Base-by-base conservation (phyloP, 192 early-diverging fungal species). In the Linnemannia zychae region DNA sequence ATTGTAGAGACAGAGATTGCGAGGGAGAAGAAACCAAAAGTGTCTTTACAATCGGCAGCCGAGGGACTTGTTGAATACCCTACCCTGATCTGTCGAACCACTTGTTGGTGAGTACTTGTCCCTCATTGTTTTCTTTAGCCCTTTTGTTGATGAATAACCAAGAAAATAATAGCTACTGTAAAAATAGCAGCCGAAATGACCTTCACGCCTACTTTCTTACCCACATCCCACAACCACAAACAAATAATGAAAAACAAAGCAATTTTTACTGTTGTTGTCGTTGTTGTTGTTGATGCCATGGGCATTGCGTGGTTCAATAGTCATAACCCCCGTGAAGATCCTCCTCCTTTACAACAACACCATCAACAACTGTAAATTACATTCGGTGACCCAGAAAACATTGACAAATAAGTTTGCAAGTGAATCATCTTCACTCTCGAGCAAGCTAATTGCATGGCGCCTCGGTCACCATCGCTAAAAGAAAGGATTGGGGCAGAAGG, bases 111-210 rank as follows among this genome's bases (percentile, higher is more conserved):
- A 3, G 24, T 63, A 63, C 13, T 28, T 63, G 11, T 11, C 3
- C 57, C 57, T 63, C 12, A 15, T 7, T 60, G 28, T 28, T 1
- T 31, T 60, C 57, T 13, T 28, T 63, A 33, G 57, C 57, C 57
- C 57, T 63, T 31, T 63, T 63, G 57, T 63, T 63, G 57, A 63
- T 63, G 48, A 49, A 49, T 28, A 31, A 3, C 57, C 11, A 63
- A 7, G 2, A 12, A 7, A 20, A 7, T 4, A 31, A 60, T n/a
- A 60, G 12, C 57, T 31, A 9, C 40, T 63, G 57, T 63, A 63
- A 63, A 63, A 63, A 63, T 63, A 63, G 57, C 57, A 63, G 57
- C 57, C 57, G 57, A 33, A 60, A 60, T 60, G 24, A 31, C 24
- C 9, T 44, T 44, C 4, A 9, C 9, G 3, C 40, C 40, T 9